Evolutionary conservation across 495 filamentous ascomycete genomes (phyloP), one percentile per base, ranked within the genome.

Genomic region (Lichina pygmaea): DNA sequence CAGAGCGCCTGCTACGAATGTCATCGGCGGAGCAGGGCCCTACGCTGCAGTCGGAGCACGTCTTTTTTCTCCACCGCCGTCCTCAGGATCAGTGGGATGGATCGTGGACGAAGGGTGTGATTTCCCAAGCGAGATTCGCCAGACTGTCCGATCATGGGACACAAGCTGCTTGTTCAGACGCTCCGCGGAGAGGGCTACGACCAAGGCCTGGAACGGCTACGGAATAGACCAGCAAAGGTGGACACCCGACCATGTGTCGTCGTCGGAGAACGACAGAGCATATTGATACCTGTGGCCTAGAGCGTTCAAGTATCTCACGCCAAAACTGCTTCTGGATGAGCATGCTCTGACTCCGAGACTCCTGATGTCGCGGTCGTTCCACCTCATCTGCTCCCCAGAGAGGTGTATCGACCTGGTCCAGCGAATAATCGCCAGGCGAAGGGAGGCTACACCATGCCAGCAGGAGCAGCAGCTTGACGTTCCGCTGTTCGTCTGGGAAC

Each of bases 401-500:
- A 72, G 89, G n/a, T 91, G 81, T 55, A 73, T 81, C 3, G 68
- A 72, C 30, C 72, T 86, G 31, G 73, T 82, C 12, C 56, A 69
- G 2, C 61, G 67, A 16, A 75, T 92, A 42, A 54, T 77, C 11
- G 51, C 59, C 5, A 60, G 62, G 16, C 65, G 60, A 32, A 41
- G 46, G 13, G 37, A 41, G 10, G 54, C 51, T 33, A 46, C 48
- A 6, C 52, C 56, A 17, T 44, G 55, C 24, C 24, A 24, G 24
- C 24, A 24, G 24, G 4, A 24, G 24, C 24, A 24, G 24, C 24
- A 46, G 33, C 50, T 52, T 52, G 44, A 7, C 65, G 66, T 32
- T 24, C 84, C 81, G 2, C 56, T 89, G 10, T 77, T 94, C 57
- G 71, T 94, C 37, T 97, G 89, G 89, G 89, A 97, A 55, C 89